Base-by-base conservation (phyloP, 768 basidiomycete genomes). In the Asterophora lycoperdoides region DNA sequence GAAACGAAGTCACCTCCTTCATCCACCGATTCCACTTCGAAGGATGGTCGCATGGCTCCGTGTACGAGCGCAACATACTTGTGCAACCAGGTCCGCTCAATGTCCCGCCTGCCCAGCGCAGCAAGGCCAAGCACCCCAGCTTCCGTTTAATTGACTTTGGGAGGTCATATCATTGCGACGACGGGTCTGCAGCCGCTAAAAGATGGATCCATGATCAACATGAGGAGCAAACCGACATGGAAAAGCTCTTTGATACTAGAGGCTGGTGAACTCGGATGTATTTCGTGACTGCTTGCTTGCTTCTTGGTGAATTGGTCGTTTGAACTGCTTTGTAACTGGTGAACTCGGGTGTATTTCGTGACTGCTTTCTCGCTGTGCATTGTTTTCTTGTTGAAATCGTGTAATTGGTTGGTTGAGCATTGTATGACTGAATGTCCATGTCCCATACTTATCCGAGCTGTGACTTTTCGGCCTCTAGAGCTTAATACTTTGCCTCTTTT, bases 121-220 rank as follows among this genome's bases (percentile, higher is more conserved):
- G 7, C 54, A 23, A 3, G 23, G 57, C 48, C 23, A n/a, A 39
- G 2, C 52, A 64, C 20, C 55, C 39, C 17, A 67, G 71, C 41
- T 74, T 70, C 54, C 61, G 73, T n/a, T 37, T 73, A 44, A 71
- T 74, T 17, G 72, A 75, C 51, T 73, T 73, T 58, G 72, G 72
- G 13, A 43, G 58, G 34, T 57, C 58, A 10, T 41, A 18, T 20
- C 11, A 44, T 6, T 10, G 5, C 10, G 14, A 37, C 15, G 36
- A 39, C 19, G 6, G 30, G 1, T 5, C 23, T 4, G 23, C 13
- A 5, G 6, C 3, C 7, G 3, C 28, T 18, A 10, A 19, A 6
- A 1, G 8, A 6, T 48, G 35, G 41, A 7, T 2, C 2, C 11
- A 5, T 8, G 43, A 45, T 10, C 23, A 47, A 15, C 8, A 11